A percentile compares a stretch with the other conserved stretches of the same genome.
Conservation (phyloP, 768 basidiomycete genomes). For the Xanthoconium stramineum region DNA sequence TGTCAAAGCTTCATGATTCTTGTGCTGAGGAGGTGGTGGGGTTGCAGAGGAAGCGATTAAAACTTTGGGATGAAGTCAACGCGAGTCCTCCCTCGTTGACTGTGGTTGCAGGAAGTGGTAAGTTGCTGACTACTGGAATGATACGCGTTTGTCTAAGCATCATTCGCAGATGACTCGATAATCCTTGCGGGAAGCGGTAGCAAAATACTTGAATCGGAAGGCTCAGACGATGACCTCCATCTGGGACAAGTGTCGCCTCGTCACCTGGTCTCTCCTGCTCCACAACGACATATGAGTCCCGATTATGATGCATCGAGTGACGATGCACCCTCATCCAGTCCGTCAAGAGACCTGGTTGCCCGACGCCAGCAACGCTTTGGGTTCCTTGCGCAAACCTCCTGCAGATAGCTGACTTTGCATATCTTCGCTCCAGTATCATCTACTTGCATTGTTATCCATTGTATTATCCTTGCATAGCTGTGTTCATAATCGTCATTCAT, state of each 20-base stretch:
- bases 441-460: constrained; percentile 22
- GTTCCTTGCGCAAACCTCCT: neutral
- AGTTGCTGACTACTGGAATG: constrained; percentile 2
- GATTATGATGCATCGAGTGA: constrained; percentile 45
- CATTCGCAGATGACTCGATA: constrained; percentile 47
- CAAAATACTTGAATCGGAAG: constrained; percentile 19
- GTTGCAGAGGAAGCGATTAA: constrained; percentile 24
- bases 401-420: constrained; percentile 11
- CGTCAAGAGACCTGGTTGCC: constrained; percentile 42
- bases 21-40: constrained; percentile 11
- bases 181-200: constrained; percentile 21
- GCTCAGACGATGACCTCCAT: constrained; percentile 64
- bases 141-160: constrained; percentile 2
- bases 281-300: constrained; percentile 37
- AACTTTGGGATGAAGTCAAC: constrained; percentile 18
- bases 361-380: constrained; percentile 38
- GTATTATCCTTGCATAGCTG: constrained; percentile 25
- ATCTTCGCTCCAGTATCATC: constrained; percentile 14
- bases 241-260: constrained; percentile 69
- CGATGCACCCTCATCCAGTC: constrained; percentile 46
- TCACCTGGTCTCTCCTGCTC: constrained; percentile 60
- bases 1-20: constrained; percentile 18
- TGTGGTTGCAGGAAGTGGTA: constrained; percentile 35
- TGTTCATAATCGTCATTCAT: constrained; percentile 15
- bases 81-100: constrained; percentile 13